phyloP scores from a whole-genome alignment of 2,329 filamentous ascomycete species.

The Bipolaris zeicola region DNA sequence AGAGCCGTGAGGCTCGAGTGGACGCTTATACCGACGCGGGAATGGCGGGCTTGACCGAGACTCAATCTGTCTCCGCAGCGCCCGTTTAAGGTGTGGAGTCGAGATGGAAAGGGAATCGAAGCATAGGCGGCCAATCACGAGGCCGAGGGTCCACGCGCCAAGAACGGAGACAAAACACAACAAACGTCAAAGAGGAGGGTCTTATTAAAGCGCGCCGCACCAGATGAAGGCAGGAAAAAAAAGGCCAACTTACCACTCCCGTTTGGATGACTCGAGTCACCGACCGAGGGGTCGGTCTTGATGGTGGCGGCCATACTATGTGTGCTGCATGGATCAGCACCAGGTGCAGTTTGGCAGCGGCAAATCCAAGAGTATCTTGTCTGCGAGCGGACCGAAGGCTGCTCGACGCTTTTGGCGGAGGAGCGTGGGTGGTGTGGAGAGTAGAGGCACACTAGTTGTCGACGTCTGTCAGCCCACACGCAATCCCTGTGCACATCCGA shows the following conservation, averaged over 20 bases:
- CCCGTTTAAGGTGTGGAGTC: slow-evolving; percentile 25
- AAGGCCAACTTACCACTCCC: slow-evolving; percentile 41
- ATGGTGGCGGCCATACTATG: slow-evolving; percentile 44
- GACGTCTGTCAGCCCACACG: slow-evolving; percentile 30
- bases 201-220: slow-evolving; percentile 30
- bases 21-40: slow-evolving; percentile 31
- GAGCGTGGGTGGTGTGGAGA: neutral
- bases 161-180: slow-evolving; percentile 40
- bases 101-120: slow-evolving; percentile 18
- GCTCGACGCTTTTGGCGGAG: slow-evolving; percentile 6
- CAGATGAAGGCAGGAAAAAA: slow-evolving; percentile 13
- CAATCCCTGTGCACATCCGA: slow-evolving; percentile 30
- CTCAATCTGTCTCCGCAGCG: slow-evolving; percentile 38
- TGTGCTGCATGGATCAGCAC: slow-evolving; percentile 35
- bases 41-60: slow-evolving; percentile 35
- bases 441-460: slow-evolving; percentile 15
- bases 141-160: slow-evolving; percentile 18
- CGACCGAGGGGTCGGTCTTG: slow-evolving; percentile 40
- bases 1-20: slow-evolving; percentile 32
- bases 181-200: slow-evolving; percentile 38
- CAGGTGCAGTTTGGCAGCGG: neutral
- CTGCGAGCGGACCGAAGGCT: slow-evolving; percentile 15
- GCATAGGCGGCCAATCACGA: slow-evolving; percentile 27
- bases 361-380: no score
- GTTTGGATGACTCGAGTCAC: slow-evolving; percentile 38